Conservation (phyloP, 148 eudicot genomes). For the Tetragonia tetragonoides region DNA sequence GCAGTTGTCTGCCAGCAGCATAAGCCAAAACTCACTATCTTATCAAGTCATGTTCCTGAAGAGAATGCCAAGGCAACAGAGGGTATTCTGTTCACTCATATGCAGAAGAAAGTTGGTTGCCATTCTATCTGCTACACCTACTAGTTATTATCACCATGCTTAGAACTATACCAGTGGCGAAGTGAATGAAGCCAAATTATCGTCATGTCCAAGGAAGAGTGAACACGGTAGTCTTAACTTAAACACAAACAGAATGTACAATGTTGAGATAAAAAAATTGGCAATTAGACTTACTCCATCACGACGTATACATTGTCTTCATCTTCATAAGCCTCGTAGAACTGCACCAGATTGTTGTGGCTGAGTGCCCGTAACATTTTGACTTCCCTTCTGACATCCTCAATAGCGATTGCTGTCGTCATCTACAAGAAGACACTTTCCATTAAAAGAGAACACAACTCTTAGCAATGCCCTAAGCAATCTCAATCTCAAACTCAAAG, state of each 20-base stretch:
- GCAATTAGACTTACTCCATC: constrained; percentile 72
- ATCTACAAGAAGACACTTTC: constrained; percentile 47
- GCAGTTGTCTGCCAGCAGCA: neutral
- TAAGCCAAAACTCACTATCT: neutral
- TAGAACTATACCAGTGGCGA: neutral
- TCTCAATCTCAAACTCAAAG: constrained; percentile 24
- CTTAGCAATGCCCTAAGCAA: constrained; percentile 8
- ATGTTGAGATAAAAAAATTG: neutral
- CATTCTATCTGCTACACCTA: neutral
- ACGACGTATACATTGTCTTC: constrained; percentile 78
- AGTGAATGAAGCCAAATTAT: neutral
- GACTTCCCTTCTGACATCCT: constrained; percentile 87
- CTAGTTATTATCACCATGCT: neutral
- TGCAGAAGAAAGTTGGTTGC: neutral
- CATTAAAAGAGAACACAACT: constrained; percentile 19
- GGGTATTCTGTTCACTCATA: neutral
- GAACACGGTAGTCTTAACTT: neutral
- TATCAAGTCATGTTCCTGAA: neutral
- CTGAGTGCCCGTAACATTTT: constrained; percentile 81
- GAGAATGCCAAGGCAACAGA: neutral
- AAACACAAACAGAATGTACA: constrained; percentile 13
- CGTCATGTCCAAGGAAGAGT: neutral
- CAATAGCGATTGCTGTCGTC: constrained; percentile 91
- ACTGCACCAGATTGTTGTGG: constrained; percentile 76
- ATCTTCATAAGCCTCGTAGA: constrained; percentile 87